Conservation (phyloP, 2,329 filamentous ascomycete genomes). For the Ophiocordyceps robertsii region DNA sequence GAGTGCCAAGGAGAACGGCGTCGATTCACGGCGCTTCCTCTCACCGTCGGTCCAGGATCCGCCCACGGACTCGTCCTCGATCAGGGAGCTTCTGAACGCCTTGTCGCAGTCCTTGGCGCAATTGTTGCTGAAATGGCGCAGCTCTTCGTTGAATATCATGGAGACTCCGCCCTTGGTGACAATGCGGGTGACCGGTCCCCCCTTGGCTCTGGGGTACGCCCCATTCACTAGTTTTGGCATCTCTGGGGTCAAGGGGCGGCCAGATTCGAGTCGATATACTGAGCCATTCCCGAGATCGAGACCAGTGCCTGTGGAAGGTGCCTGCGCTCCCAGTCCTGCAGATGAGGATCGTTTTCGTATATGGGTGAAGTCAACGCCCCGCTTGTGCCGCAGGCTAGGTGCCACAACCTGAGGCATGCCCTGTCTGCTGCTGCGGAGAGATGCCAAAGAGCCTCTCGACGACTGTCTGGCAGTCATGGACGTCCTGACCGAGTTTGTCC, state of each 20-base stretch:
- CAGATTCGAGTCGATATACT: slow-evolving; percentile 8
- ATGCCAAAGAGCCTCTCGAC: slow-evolving; percentile 31
- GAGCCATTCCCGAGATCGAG: slow-evolving; percentile 3
- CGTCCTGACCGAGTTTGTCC: slow-evolving; percentile 14
- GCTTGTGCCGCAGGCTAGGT: slow-evolving; percentile 32
- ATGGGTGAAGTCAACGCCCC: slow-evolving; percentile 41
- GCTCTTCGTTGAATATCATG: slow-evolving; percentile 52
- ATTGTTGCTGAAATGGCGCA: slow-evolving; percentile 70
- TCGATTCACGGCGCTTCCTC: slow-evolving; percentile 19
- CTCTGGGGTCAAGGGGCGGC: slow-evolving; percentile 16
- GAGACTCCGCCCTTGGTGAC: slow-evolving; percentile 12
- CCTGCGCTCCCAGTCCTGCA: slow-evolving; percentile 6
- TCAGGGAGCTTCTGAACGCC: slow-evolving; percentile 62
- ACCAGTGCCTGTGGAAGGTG: neutral
- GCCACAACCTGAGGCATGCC: slow-evolving; percentile 26
- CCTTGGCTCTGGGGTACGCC: slow-evolving; percentile 12
- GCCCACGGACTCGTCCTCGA: slow-evolving; percentile 23
- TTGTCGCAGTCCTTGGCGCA: slow-evolving; percentile 86
- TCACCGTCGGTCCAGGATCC: slow-evolving; percentile 19
- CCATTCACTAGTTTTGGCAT: slow-evolving; percentile 11
- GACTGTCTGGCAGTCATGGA: slow-evolving; percentile 17
- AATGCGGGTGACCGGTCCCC: slow-evolving; percentile 5
- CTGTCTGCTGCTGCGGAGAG: slow-evolving; percentile 32
- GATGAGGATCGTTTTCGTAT: slow-evolving; percentile 26
- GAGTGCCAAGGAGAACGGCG: slow-evolving; percentile 28